Evolutionary conservation across 169 alveolate species (phyloP).

Genomic region (Haemoproteus tartakovskyi): DNA sequence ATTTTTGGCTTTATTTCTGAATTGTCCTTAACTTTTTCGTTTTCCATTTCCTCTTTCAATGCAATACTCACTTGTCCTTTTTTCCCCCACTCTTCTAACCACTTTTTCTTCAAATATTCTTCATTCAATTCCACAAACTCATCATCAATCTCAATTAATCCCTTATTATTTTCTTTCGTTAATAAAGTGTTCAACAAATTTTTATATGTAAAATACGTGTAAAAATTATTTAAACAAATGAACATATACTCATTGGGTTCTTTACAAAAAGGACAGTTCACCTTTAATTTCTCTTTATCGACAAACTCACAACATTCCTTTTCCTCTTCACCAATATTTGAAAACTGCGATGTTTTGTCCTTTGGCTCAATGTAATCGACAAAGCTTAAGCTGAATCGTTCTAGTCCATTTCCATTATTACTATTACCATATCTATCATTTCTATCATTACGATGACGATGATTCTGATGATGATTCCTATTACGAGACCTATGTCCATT

Average conservation of each 20-base stretch:
- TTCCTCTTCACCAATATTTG: constrained; percentile 10
- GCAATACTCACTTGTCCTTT: no score
- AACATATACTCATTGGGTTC: constrained; percentile 61
- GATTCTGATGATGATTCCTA: no score
- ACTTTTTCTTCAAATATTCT: neutral
- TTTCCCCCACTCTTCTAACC: neutral
- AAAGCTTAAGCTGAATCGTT: neutral
- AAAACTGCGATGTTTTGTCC: neutral
- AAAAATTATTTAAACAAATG: constrained; percentile 59
- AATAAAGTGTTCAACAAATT: constrained; percentile 36
- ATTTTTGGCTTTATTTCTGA: neutral
- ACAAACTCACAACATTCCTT: constrained; percentile 34
- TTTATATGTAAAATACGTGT: constrained; percentile 58
- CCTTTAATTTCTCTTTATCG: constrained; percentile 24
- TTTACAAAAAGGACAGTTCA: constrained; percentile 66
- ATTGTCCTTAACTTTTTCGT: neutral
- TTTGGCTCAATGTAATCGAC: neutral
- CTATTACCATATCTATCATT: neutral
- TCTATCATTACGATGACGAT: no score
- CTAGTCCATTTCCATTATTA: neutral
- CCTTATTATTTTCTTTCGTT: constrained; percentile 1
- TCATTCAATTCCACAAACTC: neutral
- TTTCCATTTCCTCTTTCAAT: neutral
- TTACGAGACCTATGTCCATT: neutral
- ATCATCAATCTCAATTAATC: neutral